phyloP scores from a whole-genome alignment of 441 rosid species.

The Arabidopsis hybrid region DNA sequence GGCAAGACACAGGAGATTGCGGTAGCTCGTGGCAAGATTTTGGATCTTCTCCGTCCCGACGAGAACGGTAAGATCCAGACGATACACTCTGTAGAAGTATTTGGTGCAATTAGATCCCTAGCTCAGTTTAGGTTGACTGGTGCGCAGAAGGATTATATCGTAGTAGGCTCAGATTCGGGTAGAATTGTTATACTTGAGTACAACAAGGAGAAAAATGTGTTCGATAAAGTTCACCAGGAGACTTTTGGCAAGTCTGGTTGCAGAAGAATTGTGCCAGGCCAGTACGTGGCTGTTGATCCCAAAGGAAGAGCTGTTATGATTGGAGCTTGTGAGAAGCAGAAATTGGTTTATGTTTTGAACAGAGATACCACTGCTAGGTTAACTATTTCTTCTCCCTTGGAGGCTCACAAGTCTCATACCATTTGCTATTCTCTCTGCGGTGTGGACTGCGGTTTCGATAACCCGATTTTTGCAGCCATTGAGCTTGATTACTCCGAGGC shows the following conservation, averaged over 20 bases:
- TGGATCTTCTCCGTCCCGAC: conserved; percentile 96
- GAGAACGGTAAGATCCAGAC: conserved; percentile 88
- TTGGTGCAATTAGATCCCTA: conserved; percentile 86
- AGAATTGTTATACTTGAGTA: conserved; percentile 91
- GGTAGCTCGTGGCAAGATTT: conserved; percentile 95
- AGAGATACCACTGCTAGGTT: conserved; percentile 92
- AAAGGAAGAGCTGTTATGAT: conserved; percentile 97
- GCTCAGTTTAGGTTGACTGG: conserved; percentile 94
- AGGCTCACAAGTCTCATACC: conserved; percentile 95
- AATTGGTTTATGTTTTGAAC: conserved; percentile 91
- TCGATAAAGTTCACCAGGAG: conserved; percentile 91
- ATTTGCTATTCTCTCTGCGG: conserved; percentile 85
- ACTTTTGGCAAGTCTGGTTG: conserved; percentile 97
- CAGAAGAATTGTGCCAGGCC: conserved; percentile 94
- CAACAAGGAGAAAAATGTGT: conserved; percentile 83
- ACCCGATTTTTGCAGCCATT: conserved; percentile 90
- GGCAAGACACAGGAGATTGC: conserved; percentile 88
- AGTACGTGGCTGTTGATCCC: conserved; percentile 89
- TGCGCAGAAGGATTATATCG: conserved; percentile 87
- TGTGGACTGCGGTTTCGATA: conserved; percentile 95
- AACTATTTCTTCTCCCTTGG: conserved; percentile 94
- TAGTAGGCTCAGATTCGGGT: conserved; percentile 95
- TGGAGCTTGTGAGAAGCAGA: conserved; percentile 97
- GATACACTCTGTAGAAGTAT: conserved; percentile 84
- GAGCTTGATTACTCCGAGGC: conserved; percentile 98